A percentile compares a stretch with the other conserved stretches of the same genome.
phyloP scores from a whole-genome alignment of 2,329 filamentous ascomycete species.

The Lachnellula suecica region DNA sequence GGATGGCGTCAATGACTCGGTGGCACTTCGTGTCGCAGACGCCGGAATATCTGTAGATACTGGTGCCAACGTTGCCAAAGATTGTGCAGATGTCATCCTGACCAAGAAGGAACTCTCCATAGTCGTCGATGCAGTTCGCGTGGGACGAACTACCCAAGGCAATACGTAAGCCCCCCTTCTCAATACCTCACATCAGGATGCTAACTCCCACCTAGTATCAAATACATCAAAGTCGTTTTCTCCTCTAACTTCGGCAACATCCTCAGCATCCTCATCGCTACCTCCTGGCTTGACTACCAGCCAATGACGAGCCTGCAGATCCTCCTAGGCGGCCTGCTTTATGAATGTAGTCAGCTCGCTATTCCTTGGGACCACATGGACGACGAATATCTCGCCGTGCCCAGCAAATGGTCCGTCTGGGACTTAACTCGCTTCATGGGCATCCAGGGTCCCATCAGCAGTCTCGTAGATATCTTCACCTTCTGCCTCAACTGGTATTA shows the following conservation, averaged over 20 bases:
- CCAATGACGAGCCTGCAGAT: slow-evolving; percentile 8
- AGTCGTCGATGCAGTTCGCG: slow-evolving; percentile 6
- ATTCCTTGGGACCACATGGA: slow-evolving; percentile 9
- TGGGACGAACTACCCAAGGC: slow-evolving; percentile 8
- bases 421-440: slow-evolving; percentile 7
- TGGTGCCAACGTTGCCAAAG: slow-evolving; percentile 8
- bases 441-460: slow-evolving; percentile 5
- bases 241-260: slow-evolving; percentile 8
- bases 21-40: slow-evolving; percentile 9
- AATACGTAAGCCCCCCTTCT: slow-evolving; percentile 8
- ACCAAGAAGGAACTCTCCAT: slow-evolving; percentile 12
- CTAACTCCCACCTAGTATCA: slow-evolving; percentile 2
- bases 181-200: neutral
- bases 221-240: slow-evolving; percentile 12
- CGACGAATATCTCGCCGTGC: slow-evolving; percentile 2
- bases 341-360: slow-evolving; percentile 7
- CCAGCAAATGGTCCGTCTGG: slow-evolving; percentile 1
- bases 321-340: slow-evolving; percentile 5
- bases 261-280: neutral
- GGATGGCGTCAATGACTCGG: slow-evolving; percentile 14
- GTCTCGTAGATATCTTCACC: slow-evolving; percentile 5
- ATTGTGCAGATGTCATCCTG: slow-evolving; percentile 12
- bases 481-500: slow-evolving; percentile 9
- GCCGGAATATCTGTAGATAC: slow-evolving; percentile 11
- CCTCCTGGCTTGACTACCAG: slow-evolving; percentile 6